Evolutionary conservation across 345 rosid species (phyloP), one percentile per base, ranked within the genome.

Genomic region (Alliaria petiolata): DNA sequence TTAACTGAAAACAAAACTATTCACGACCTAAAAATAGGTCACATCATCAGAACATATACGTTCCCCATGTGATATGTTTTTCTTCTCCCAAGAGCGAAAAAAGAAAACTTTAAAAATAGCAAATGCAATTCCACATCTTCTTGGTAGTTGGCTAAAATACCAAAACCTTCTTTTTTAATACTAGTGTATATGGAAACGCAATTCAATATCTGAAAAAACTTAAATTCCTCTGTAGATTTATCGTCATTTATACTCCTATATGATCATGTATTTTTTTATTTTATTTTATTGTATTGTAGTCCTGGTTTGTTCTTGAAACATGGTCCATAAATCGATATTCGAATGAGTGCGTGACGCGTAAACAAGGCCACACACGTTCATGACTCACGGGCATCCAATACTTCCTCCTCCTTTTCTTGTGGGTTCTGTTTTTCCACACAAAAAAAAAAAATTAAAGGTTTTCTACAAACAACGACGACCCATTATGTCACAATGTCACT

Each of bases 311-410:
- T n/a, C n/a, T n/a, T n/a, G 26, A n/a, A n/a, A n/a, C n/a, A n/a
- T n/a, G n/a, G n/a, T n/a, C n/a, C n/a, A n/a, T n/a, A n/a, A n/a
- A n/a, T n/a, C n/a, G n/a, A n/a, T n/a, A n/a, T n/a, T n/a, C n/a
- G n/a, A n/a, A n/a, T n/a, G 26, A 56, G 6, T 46, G 26, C 8
- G 3, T 46, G 65, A 73, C 60, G 44, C 77, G 65, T 73, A 46
- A 65, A 73, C 51, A 38, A 35, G 9, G 4, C 56, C 63, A 43
- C 12, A 28, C 8, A 25, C 4, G 8, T 45, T 54, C 47, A 65
- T 44, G 25, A 46, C 6, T 73, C 66, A 73, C 65, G 77, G 71
- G 59, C 38, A 26, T 43, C 56, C 59, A 72, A 16, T 64, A 22
- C 34, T 0, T 34, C 2, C 39, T 59, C 47, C 26, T 72, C 40